Conservation (phyloP, 202 grass and related monocot species). For the Panicum hallii region DNA sequence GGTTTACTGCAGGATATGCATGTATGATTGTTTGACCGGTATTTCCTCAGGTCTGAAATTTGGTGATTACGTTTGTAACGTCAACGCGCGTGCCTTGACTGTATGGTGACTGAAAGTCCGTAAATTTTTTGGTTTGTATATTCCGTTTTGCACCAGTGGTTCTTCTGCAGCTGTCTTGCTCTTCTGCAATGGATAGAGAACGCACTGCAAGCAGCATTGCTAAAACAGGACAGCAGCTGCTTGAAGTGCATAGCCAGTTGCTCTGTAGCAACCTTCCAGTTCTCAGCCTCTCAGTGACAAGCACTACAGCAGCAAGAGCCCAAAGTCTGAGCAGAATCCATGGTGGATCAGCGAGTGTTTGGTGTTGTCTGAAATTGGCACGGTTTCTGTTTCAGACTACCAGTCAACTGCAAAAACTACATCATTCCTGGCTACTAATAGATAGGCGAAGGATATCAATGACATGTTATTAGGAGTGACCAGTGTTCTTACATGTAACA, state of each 20-base stretch:
- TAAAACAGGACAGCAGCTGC: slow-evolving; percentile 21
- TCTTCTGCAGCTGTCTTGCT: neutral
- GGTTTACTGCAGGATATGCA: neutral
- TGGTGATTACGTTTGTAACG: neutral
- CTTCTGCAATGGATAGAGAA: neutral
- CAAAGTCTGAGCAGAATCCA: slow-evolving; percentile 17
- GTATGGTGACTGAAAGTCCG: neutral
- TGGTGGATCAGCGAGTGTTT: slow-evolving; percentile 31
- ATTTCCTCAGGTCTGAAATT: slow-evolving; percentile 14
- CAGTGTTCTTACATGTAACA: slow-evolving; percentile 6
- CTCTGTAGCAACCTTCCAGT: neutral
- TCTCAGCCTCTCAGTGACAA: slow-evolving; percentile 8
- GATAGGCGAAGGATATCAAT: neutral
- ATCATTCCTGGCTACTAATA: neutral
- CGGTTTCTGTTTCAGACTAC: neutral
- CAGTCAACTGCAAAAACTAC: neutral
- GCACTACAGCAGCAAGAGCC: slow-evolving; percentile 17
- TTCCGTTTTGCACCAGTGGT: neutral
- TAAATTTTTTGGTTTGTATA: neutral
- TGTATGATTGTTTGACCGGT: slow-evolving; percentile 13
- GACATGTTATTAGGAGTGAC: neutral
- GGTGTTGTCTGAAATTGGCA: slow-evolving; percentile 23
- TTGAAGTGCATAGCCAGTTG: slow-evolving; percentile 11
- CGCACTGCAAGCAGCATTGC: neutral
- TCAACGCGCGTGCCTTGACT: neutral